Conservation (phyloP, 345 rosid genomes). For the Isatis tinctoria region DNA sequence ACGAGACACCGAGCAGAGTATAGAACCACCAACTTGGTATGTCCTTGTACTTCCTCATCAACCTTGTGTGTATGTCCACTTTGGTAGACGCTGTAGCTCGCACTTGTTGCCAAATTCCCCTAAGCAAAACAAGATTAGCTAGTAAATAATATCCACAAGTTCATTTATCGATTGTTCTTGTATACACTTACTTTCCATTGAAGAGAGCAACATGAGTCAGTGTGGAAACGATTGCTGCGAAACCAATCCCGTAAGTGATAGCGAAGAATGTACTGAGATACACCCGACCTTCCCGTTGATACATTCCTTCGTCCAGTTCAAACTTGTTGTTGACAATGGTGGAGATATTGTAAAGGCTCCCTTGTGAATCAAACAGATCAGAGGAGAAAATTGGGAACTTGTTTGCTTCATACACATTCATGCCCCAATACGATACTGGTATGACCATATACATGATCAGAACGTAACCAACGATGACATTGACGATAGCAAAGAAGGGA, state of each 20-base stretch:
- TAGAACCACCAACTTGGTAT: constrained; percentile 65
- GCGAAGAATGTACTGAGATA: constrained; percentile 50
- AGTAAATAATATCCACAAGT: background rate
- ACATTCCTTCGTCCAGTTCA: constrained; percentile 40
- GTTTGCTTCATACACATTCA: constrained; percentile 36
- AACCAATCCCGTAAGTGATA: constrained; percentile 56
- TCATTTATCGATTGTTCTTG: background rate
- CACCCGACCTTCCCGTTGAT: constrained; percentile 40
- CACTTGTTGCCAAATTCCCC: constrained; percentile 45
- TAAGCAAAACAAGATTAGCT: constrained; percentile 4
- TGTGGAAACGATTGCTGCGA: constrained; percentile 50
- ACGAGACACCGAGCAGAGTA: constrained; percentile 29
- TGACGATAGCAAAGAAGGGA: constrained; percentile 50
- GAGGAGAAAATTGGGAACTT: constrained; percentile 56
- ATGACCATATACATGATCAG: constrained; percentile 32
- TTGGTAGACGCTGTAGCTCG: constrained; percentile 44
- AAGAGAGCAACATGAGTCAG: constrained; percentile 51
- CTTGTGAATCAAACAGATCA: constrained; percentile 39
- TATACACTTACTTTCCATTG: constrained; percentile 51
- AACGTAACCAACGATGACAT: constrained; percentile 43
- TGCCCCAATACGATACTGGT: constrained; percentile 45
- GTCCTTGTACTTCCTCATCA: constrained; percentile 56
- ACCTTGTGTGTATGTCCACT: constrained; percentile 54
- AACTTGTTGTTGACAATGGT: constrained; percentile 50
- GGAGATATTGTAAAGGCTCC: constrained; percentile 42